A percentile compares a stretch with the other conserved stretches of the same genome.
Conservation (phyloP, 352 stramenopile genomes). For the Phytophthora quininea region DNA sequence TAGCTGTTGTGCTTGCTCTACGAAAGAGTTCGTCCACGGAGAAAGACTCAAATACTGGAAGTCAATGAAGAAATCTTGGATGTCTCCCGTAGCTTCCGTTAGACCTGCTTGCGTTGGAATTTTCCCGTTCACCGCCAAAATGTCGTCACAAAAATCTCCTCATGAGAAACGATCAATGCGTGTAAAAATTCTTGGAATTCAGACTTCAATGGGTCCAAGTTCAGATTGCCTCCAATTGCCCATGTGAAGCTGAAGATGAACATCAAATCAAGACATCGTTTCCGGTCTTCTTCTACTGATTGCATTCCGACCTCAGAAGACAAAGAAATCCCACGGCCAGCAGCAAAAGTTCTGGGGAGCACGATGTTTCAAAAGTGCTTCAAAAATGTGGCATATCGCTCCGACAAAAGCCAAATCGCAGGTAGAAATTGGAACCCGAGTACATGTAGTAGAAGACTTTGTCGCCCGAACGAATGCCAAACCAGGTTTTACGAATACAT, state of each 20-base stretch:
- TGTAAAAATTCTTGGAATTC: constrained; percentile 67
- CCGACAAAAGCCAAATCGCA: constrained; percentile 61
- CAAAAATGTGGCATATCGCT: constrained; percentile 63
- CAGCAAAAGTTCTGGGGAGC: constrained; percentile 48
- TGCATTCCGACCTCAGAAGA: constrained; percentile 30
- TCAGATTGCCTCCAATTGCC: constrained; percentile 72
- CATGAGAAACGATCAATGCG: constrained; percentile 44
- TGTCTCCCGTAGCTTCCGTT: constrained; percentile 54
- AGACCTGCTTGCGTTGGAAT: constrained; percentile 47
- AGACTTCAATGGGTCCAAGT: constrained; percentile 37
- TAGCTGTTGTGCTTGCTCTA: constrained; percentile 16
- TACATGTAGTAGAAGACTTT: constrained; percentile 5
- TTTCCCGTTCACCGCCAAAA: constrained; percentile 59
- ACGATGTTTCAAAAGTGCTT: constrained; percentile 53
- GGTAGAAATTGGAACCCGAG: constrained; percentile 47
- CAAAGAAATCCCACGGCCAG: constrained; percentile 15
- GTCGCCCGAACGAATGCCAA: constrained; percentile 51
- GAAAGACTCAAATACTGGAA: constrained; percentile 69
- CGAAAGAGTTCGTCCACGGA: constrained; percentile 43
- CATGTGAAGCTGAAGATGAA: constrained; percentile 80
- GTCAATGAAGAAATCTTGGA: constrained; percentile 76
- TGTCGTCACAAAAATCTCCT: constrained; percentile 56
- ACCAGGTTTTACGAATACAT: constrained; percentile 63
- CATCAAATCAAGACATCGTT: constrained; percentile 62
- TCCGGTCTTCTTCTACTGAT: constrained; percentile 32